Conservation (phyloP, 441 rosid genomes). For the Populus tomentosa region DNA sequence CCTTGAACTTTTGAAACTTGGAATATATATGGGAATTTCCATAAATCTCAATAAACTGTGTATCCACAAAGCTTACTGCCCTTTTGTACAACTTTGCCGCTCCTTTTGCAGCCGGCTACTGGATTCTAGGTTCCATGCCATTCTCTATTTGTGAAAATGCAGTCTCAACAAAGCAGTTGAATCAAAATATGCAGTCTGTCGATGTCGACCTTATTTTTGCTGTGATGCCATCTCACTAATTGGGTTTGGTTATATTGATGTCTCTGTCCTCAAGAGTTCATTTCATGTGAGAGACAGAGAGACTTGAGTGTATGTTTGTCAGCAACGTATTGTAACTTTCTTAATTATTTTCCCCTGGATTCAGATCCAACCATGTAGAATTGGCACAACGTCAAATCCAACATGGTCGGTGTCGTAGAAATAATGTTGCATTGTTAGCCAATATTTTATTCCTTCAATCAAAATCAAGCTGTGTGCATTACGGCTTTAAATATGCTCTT, state of each 20-base stretch:
- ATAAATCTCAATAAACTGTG: no score
- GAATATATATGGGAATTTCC: neutral
- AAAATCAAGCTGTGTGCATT: conserved; percentile 32
- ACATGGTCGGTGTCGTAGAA: neutral
- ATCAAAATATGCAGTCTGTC: neutral
- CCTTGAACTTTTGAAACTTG: neutral
- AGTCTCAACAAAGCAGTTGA: neutral
- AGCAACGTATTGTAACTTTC: neutral
- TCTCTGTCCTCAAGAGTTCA: no score
- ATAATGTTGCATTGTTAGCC: neutral
- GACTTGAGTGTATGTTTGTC: neutral
- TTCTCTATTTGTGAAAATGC: no score
- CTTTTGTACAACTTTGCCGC: no score
- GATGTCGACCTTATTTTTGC: neutral
- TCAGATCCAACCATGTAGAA: neutral
- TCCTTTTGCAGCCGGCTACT: no score
- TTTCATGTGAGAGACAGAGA: no score
- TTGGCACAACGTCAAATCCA: neutral
- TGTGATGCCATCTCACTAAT: neutral
- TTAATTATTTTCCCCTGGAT: neutral
- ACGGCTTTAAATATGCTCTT: conserved; percentile 22
- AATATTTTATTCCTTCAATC: conserved; percentile 26
- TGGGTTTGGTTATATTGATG: no score
- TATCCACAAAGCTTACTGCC: no score
- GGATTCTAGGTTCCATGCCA: no score